Evolutionary conservation across 257 asterid species (phyloP).

Genomic region (Echium plantagineum): DNA sequence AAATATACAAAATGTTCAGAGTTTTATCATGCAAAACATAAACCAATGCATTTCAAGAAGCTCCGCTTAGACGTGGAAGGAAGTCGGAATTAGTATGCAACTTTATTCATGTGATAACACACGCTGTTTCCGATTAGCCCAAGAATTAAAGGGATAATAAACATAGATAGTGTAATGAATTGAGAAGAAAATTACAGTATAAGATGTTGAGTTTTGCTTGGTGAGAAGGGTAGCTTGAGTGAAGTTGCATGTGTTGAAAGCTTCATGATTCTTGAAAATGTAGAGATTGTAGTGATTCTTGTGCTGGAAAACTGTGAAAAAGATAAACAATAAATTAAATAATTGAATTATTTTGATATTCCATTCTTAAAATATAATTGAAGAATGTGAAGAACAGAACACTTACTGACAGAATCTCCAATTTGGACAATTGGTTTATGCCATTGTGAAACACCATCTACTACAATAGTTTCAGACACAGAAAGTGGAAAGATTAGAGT

Average conservation of each 20-base stretch:
- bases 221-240: constrained; percentile 71
- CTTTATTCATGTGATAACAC: no score
- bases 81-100: no score
- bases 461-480: constrained; percentile 36
- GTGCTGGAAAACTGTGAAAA: constrained; percentile 56
- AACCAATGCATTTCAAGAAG: no score
- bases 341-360: no score
- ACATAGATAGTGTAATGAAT: no score
- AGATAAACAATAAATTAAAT: not conserved
- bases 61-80: no score
- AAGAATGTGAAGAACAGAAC: not conserved
- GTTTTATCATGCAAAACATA: not conserved
- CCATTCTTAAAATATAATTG: no score
- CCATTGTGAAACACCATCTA: constrained; percentile 79
- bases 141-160: no score
- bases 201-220: constrained; percentile 54
- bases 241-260: constrained; percentile 70
- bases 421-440: constrained; percentile 59
- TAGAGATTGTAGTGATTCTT: constrained; percentile 56
- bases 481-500: not conserved
- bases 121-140: no score
- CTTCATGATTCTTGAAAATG: constrained; percentile 71
- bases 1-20: not conserved
- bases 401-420: constrained; percentile 82
- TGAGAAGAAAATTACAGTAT: constrained; percentile 31